Evolutionary conservation across 1,284 basidiomycete genomes (phyloP).

Genomic region (Puccinia novopanici): DNA sequence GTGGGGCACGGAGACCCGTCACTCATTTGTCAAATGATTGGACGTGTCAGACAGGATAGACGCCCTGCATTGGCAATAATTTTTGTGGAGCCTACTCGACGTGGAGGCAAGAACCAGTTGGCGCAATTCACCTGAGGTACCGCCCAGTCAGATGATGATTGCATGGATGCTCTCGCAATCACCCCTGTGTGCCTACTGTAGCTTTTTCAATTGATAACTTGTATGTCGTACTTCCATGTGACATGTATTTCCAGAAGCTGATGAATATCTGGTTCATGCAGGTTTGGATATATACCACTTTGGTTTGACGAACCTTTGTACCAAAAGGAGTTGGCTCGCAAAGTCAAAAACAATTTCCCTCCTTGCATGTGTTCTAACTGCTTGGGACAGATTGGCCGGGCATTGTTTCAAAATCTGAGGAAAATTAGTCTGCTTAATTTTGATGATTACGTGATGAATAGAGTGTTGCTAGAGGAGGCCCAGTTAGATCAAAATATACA

Average conservation of each 20-base stretch:
- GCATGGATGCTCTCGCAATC: too few species aligned
- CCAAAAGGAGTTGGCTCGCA: not conserved
- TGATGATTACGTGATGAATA: too few species aligned
- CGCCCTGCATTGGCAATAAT: not conserved
- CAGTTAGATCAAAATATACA: too few species aligned
- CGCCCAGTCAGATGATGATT: not conserved
- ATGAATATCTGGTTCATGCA: not conserved
- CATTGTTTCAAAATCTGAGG: not conserved
- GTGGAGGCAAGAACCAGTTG: not conserved
- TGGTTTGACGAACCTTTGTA: not conserved
- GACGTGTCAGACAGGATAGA: not conserved
- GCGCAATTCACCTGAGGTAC: not conserved
- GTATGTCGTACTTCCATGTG: not conserved
- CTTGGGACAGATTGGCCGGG: not conserved
- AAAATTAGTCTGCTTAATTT: too few species aligned
- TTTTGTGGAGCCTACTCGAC: too few species aligned
- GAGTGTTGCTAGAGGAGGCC: too few species aligned
- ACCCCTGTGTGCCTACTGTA: constrained; percentile 9
- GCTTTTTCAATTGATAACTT: not conserved
- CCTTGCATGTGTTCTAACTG: too few species aligned
- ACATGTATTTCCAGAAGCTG: not conserved
- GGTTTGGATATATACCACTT: constrained; percentile 3
- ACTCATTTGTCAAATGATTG: constrained; percentile 8
- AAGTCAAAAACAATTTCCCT: not conserved
- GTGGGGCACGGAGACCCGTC: not conserved